phyloP scores from a whole-genome alignment of 192 early-diverging fungal species.

The Backusella morwellensis region DNA sequence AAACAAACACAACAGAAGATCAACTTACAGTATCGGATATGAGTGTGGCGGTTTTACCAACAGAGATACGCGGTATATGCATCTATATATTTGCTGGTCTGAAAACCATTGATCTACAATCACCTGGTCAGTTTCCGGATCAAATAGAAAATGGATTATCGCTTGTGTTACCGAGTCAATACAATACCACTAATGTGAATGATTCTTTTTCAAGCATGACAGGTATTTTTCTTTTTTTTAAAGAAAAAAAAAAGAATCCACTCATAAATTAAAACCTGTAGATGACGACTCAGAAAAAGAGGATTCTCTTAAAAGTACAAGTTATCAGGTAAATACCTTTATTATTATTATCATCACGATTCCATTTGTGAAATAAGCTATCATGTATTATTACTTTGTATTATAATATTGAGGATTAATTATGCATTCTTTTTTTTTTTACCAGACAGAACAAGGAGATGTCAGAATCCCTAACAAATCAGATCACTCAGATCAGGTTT shows the following conservation, averaged over 20 bases:
- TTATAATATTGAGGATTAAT: background rate
- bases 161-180: background rate
- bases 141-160: background rate
- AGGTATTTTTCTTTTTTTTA: background rate
- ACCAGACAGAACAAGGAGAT: background rate
- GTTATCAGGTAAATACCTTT: background rate
- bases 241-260: background rate
- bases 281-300: background rate
- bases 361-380: background rate
- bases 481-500: background rate
- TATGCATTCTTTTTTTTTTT: background rate
- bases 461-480: background rate
- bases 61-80: background rate
- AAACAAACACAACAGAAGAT: background rate
- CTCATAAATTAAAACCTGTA: background rate
- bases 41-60: background rate
- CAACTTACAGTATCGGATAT: conserved; percentile 20
- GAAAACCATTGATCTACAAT: background rate
- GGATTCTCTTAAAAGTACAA: background rate
- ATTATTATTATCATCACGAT: background rate
- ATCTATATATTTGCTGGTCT: conserved; percentile 8
- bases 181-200: background rate
- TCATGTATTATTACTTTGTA: background rate
- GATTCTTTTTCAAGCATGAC: background rate
- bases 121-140: background rate